Evolutionary conservation across 345 rosid species (phyloP).

Genomic region (Sonneratia caseolaris): DNA sequence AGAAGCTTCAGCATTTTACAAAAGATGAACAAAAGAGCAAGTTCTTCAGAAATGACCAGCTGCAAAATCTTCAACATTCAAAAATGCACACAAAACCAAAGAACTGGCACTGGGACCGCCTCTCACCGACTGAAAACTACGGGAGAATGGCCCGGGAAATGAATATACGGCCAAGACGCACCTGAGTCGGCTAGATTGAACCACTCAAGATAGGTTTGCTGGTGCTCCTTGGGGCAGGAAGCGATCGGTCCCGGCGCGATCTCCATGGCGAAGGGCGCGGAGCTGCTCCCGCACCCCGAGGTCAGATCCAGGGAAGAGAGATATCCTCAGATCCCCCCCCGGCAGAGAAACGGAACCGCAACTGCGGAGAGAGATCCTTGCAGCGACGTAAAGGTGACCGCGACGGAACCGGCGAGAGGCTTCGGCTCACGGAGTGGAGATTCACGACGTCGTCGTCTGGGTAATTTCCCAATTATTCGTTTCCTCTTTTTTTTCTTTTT

Average conservation of each 20-base stretch:
- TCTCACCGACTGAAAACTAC: neutral
- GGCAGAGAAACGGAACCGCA: neutral
- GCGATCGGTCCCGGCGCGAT: constrained; percentile 49
- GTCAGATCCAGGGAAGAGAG: neutral
- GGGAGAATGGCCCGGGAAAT: neutral
- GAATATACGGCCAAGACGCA: constrained; percentile 6
- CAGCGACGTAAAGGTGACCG: constrained; percentile 2
- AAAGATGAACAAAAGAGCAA: neutral
- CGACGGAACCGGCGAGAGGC: neutral
- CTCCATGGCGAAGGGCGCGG: constrained; percentile 39
- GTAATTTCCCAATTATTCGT: neutral
- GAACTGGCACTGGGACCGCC: neutral
- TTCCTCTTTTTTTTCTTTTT: neutral
- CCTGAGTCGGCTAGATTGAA: constrained; percentile 80
- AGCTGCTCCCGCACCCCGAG: neutral
- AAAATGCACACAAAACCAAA: neutral
- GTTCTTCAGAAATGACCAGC: neutral
- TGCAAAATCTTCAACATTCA: neutral
- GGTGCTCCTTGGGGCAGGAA: constrained; percentile 72
- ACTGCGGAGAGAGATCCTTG: neutral
- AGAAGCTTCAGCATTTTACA: neutral
- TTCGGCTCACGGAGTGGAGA: neutral
- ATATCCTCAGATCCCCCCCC: neutral
- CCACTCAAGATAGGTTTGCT: constrained; percentile 79
- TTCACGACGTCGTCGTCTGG: neutral